Conservation (phyloP, 2,329 filamentous ascomycete species). For the Fonsecaea nubica region DNA sequence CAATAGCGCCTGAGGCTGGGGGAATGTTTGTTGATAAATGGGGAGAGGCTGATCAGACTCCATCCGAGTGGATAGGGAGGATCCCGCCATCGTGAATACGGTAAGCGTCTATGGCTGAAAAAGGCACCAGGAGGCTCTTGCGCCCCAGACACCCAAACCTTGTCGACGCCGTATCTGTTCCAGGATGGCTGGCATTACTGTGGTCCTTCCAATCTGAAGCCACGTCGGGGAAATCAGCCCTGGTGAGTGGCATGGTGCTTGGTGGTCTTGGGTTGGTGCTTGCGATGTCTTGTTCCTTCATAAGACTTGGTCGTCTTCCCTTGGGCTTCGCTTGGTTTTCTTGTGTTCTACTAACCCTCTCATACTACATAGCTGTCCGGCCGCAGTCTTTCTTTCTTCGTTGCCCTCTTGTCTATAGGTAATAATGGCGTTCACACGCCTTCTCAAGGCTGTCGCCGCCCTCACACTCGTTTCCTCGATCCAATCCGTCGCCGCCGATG, state of each 20-base stretch:
- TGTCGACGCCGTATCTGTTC: conserved; percentile 22
- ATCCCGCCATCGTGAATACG: conserved; percentile 26
- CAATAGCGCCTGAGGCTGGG: conserved; percentile 17
- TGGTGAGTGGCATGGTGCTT: conserved; percentile 10
- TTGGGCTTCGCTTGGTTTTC: neutral
- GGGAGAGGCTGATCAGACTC: conserved; percentile 20
- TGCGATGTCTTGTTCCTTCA: conserved; percentile 20
- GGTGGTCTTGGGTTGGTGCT: conserved; percentile 6
- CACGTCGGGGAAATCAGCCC: conserved; percentile 21
- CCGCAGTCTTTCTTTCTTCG: conserved; percentile 25
- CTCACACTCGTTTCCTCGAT: conserved; percentile 33
- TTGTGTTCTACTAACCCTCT: neutral
- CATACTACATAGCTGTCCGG: conserved; percentile 15
- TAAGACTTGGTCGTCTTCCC: conserved; percentile 17
- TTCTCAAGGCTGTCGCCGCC: conserved; percentile 30
- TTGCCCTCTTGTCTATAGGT: conserved; percentile 16
- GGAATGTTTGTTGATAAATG: conserved; percentile 17
- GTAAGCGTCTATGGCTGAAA: conserved; percentile 22
- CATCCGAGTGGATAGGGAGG: conserved; percentile 25
- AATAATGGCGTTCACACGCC: conserved; percentile 30
- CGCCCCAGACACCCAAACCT: conserved; percentile 24
- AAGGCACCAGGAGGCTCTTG: conserved; percentile 30
- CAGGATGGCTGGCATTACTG: conserved; percentile 32
- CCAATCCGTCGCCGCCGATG: conserved; percentile 25
- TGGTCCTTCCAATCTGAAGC: conserved; percentile 27